A percentile compares a stretch with the other conserved stretches of the same genome.
Evolutionary conservation across 257 asterid species (phyloP).

Genomic region (Nicotiana tabacum): DNA sequence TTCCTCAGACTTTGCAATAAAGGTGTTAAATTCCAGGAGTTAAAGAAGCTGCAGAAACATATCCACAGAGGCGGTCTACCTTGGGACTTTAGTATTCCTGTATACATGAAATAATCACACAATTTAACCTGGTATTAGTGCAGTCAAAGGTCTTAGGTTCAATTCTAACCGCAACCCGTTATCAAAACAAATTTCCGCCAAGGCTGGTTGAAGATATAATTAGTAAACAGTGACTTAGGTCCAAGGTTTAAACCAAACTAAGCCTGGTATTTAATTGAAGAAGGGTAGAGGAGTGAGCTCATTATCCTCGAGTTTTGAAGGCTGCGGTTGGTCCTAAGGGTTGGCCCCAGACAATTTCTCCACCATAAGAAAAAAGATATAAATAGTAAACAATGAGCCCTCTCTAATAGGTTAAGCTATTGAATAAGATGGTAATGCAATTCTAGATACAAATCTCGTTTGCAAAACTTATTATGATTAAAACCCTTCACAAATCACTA

Average conservation of each 20-base stretch:
- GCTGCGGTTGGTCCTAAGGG: no score
- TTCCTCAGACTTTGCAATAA: background rate
- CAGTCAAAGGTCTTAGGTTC: background rate
- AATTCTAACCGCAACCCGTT: background rate
- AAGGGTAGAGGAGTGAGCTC: no score
- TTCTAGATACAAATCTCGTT: background rate
- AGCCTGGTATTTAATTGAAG: no score
- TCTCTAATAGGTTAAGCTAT: background rate
- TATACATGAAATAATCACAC: background rate
- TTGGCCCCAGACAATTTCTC: no score
- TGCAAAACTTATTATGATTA: background rate
- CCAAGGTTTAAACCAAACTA: no score
- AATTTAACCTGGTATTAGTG: background rate
- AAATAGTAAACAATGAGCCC: background rate
- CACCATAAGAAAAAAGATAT: background rate
- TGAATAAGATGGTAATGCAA: background rate
- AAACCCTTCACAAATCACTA: background rate
- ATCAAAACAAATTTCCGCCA: no score
- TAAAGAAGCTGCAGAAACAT: background rate
- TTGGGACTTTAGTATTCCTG: background rate
- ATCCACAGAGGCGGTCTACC: background rate
- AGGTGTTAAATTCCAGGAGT: background rate
- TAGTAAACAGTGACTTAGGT: background rate
- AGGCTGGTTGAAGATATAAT: background rate
- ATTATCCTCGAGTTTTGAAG: no score